These are phyloP conservation scores for Hericium coralloides DNA, from an alignment of 768 basidiomycete species.

Conservation along the genomic window DNA sequence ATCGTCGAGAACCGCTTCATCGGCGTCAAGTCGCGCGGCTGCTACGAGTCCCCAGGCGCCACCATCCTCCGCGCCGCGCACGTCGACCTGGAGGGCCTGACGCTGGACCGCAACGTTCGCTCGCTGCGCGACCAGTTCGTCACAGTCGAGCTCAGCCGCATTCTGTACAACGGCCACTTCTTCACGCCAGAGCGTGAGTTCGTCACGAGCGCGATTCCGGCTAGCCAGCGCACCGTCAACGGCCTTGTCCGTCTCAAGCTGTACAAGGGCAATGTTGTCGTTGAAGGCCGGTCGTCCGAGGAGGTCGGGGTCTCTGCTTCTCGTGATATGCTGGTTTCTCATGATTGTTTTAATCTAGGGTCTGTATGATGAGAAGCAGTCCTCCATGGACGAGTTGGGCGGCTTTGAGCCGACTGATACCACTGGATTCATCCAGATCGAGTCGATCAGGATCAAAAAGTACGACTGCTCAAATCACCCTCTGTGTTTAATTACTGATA, in stretches of 20 bases:
- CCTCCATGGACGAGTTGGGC: slow-evolving; percentile 98
- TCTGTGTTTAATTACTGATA: neutral
- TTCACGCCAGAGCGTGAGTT: slow-evolving; percentile 99
- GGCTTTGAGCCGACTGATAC: slow-evolving; percentile 97
- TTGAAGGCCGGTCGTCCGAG: slow-evolving; percentile 85
- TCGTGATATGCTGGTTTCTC: neutral
- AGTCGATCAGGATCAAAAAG: slow-evolving; percentile 98
- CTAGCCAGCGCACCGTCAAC: slow-evolving; percentile 94
- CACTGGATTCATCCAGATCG: slow-evolving; percentile 93
- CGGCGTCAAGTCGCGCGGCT: slow-evolving; percentile 98
- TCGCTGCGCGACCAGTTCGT: slow-evolving; percentile 92
- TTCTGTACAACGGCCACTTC: slow-evolving; percentile 98
- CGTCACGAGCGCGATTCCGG: slow-evolving; percentile 80
- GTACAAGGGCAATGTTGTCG: slow-evolving; percentile 93
- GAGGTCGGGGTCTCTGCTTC: slow-evolving; percentile 42
- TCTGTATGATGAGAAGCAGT: slow-evolving; percentile 90
- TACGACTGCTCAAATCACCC: slow-evolving; percentile 29
- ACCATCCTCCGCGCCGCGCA: slow-evolving; percentile 94
- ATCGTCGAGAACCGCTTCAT: slow-evolving; percentile 99
- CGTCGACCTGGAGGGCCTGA: slow-evolving; percentile 94
- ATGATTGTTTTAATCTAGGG: slow-evolving; percentile 35
- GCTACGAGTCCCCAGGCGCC: slow-evolving; percentile 96
- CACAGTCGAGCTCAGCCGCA: slow-evolving; percentile 80
- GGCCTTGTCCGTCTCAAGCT: slow-evolving; percentile 85
- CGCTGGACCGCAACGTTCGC: slow-evolving; percentile 96